Percentiles rank a stretch among this genome's conserved stretches.
Evolutionary conservation across 1,139 yeast genomes (phyloP).

Genomic region (Ogataea hybrid): DNA sequence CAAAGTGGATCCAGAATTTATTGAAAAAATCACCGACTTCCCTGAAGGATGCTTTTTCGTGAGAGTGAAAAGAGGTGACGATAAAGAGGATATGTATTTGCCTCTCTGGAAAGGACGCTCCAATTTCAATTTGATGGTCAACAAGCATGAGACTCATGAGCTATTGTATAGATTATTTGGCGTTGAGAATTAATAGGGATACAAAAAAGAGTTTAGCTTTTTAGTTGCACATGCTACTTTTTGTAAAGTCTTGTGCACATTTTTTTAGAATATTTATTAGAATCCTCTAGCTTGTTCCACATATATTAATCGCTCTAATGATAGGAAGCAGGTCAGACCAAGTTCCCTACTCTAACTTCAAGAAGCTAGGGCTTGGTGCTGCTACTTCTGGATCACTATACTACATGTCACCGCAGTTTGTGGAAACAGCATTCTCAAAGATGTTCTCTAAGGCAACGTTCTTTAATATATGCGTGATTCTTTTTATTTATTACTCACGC

Average conservation of each 20-base stretch:
- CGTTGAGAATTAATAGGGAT: conserved; percentile 49
- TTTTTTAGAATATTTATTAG: no score
- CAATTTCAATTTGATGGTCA: conserved; percentile 88
- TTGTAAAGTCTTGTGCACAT: neutral
- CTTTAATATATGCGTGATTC: conserved; percentile 22
- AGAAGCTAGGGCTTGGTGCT: conserved; percentile 17
- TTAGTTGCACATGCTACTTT: neutral
- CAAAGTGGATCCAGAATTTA: conserved; percentile 58
- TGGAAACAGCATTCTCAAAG: conserved; percentile 17
- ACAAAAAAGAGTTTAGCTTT: neutral
- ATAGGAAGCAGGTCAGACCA: neutral
- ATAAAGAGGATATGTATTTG: conserved; percentile 64
- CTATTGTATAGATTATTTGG: conserved; percentile 79
- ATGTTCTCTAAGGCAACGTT: conserved; percentile 23
- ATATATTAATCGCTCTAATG: neutral
- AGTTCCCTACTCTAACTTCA: conserved; percentile 5
- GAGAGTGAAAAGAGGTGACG: conserved; percentile 56
- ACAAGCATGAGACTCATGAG: conserved; percentile 90
- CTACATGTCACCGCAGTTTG: conserved; percentile 26
- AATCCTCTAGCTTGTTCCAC: neutral
- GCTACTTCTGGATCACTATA: conserved; percentile 22
- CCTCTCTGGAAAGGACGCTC: conserved; percentile 92
- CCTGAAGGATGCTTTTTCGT: conserved; percentile 87
- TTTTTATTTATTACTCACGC: conserved; percentile 19
- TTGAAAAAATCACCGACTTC: conserved; percentile 49